phyloP scores from a whole-genome alignment of 1,284 basidiomycete genomes.

The Austroboletus niveus region DNA sequence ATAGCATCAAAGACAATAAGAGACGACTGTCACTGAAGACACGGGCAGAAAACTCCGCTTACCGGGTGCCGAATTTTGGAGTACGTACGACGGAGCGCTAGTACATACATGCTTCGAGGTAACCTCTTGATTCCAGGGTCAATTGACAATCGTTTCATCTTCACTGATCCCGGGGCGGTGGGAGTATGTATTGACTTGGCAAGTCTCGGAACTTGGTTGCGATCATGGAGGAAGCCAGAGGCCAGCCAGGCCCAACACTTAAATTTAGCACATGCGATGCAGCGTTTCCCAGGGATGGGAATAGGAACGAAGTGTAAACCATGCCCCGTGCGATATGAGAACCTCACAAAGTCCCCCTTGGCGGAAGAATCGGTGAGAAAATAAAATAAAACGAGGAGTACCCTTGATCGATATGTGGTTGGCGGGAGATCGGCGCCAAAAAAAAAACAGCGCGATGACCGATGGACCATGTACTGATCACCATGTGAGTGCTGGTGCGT shows the following conservation, averaged over 20 bases:
- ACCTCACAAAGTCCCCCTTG: no score
- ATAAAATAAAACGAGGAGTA: not conserved
- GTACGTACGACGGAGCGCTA: not conserved
- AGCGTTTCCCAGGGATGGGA: constrained; percentile 2
- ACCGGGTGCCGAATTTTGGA: not conserved
- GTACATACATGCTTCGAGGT: not conserved
- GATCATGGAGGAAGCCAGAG: constrained; percentile 17
- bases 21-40: not conserved
- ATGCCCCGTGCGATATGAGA: not conserved
- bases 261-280: constrained; percentile 8
- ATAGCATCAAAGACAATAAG: not conserved
- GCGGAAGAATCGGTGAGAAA: no score
- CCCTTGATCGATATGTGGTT: not conserved
- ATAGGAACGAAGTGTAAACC: not conserved
- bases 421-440: not conserved
- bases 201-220: constrained; percentile 1
- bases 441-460: not conserved
- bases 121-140: not conserved
- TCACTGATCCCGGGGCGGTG: not conserved
- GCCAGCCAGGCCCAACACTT: not conserved
- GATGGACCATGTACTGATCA: not conserved
- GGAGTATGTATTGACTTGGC: not conserved
- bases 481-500: not conserved
- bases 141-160: not conserved
- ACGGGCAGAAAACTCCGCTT: not conserved